Evolutionary conservation across 1,284 basidiomycete genomes (phyloP), one percentile per base, ranked within the genome.

Genomic region (Porogramme epimiltina): DNA sequence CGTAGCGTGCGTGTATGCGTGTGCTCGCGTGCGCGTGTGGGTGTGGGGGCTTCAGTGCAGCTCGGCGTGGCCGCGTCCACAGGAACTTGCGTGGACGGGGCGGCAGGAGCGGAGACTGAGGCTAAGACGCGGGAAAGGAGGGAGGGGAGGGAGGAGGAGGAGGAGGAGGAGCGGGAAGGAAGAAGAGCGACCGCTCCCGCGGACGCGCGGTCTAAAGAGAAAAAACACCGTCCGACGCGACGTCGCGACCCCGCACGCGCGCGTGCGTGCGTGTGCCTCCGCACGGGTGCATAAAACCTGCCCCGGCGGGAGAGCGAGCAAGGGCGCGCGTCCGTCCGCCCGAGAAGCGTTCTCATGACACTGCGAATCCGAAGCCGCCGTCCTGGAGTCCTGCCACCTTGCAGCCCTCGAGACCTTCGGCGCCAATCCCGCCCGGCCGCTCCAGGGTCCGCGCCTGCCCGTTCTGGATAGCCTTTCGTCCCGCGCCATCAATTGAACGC

Each of bases 331-430:
- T n/a, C 28, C 28, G 6, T 6, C 6, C 28, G 28, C 6, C 6
- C 6, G 13, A 31, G 28, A 31, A 31, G 45, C 23, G 48, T 53
- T 56, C 55, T 52, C 55, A 56, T 53, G 55, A 51, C 48, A 41
- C 18, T 31, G 37, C 22, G 25, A 47, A 56, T 52, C 51, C n/a
- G n/a, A n/a, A n/a, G n/a, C n/a, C n/a, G n/a, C n/a, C n/a, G n/a
- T n/a, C n/a, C n/a, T n/a, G n/a, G n/a, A n/a, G n/a, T n/a, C n/a
- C n/a, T n/a, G n/a, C n/a, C n/a, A n/a, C n/a, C n/a, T n/a, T n/a
- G n/a, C n/a, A n/a, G n/a, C n/a, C n/a, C n/a, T n/a, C n/a, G n/a
- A n/a, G n/a, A 43, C 4, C 26, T 13, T 10, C 18, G 16, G 47
- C 34, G 20, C 23, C 16, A 31, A 36, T n/a, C 28, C 28, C 28